phyloP scores from a whole-genome alignment of 169 alveolate genomes.

The Toxoplasma gondii region DNA sequence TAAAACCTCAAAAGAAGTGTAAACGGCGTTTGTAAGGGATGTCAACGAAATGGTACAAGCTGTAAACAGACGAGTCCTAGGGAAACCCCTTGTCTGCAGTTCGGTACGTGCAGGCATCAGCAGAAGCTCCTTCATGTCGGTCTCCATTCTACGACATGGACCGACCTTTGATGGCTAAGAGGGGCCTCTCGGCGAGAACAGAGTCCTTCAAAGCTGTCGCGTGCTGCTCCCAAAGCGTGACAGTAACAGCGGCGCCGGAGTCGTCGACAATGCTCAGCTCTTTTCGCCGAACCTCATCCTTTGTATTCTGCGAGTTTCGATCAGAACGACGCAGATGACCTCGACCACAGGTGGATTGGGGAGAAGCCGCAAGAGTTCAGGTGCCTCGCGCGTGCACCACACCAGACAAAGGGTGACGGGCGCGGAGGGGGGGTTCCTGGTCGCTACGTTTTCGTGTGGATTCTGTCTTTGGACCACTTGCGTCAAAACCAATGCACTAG shows the following conservation, averaged over 20 bases:
- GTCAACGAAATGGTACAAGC: no score
- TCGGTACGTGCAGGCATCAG: no score
- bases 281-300: conserved; percentile 28
- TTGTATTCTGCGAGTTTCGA: not conserved
- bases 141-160: not conserved
- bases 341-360: not conserved
- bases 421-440: no score
- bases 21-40: no score
- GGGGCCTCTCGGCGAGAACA: conserved; percentile 21
- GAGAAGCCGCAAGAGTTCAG: not conserved
- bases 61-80: no score
- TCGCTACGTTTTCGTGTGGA: no score
- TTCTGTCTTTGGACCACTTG: no score
- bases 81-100: no score
- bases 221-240: conserved; percentile 48
- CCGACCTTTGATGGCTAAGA: conserved; percentile 53
- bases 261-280: conserved; percentile 55
- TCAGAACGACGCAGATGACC: not conserved
- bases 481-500: no score
- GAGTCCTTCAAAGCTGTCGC: conserved; percentile 24
- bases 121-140: no score
- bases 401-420: no score
- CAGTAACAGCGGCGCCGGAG: conserved; percentile 6
- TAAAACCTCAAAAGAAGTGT: no score
- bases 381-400: not conserved